Base-by-base conservation (phyloP, 148 eudicot species). In the Cornus florida region DNA sequence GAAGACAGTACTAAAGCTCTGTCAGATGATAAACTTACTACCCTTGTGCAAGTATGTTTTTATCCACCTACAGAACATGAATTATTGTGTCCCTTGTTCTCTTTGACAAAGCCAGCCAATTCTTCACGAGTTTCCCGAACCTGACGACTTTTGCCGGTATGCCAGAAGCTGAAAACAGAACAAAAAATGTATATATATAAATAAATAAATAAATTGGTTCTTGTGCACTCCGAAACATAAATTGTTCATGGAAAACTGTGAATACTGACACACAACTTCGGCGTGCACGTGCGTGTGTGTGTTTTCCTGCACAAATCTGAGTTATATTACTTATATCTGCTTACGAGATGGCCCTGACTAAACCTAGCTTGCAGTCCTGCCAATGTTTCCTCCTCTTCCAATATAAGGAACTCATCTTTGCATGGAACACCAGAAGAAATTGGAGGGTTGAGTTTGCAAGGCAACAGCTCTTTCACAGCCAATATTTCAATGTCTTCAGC, bases 91-190 rank as follows among this genome's bases (percentile, higher is more conserved):
- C 75, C 7, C 13, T 69, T 35, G n/a, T 32, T 5, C 35, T 72
- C 38, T 7, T 0, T 17, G 32, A 23, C 7, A 39, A 48, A 14
- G 39, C n/a, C 64, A 43, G 16, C 16, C 24, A 16, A 53, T 72
- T 72, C 39, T 46, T 48, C 32, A 28, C 7, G 62, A 72, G 9
- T 72, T 28, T 19, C 50, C 60, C 9, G n/a, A 72, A 72, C 38
- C 75, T 24, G 60, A 5, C 5, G 13, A 23, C 39, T 72, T 72
- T 57, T 10, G 75, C 64, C 75, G 59, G 75, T 72, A 72, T 23
- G 75, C 75, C 6, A 72, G 33, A 72, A 53, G 64, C 75, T 72
- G 64, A 11, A 72, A 72, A 72, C 71, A 69, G 60, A 7, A 14
- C 24, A 24, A 23, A 72, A 72, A 17, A 50, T 14, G 11, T 28